Conservation (phyloP, 108 stramenopile genomes). For the Fragilaria crotonensis region DNA sequence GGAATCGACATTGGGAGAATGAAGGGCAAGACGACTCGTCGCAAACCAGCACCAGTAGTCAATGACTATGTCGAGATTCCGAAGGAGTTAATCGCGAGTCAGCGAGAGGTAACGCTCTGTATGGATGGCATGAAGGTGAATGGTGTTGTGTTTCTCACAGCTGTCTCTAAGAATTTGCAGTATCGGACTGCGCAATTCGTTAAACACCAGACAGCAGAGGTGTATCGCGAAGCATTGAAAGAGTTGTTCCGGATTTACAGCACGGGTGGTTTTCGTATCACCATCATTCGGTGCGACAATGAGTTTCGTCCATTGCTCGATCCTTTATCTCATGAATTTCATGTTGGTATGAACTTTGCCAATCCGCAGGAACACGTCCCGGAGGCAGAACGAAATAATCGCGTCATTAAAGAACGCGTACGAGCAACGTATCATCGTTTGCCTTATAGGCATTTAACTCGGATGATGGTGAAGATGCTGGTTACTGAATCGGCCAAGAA, state of each 20-base stretch:
- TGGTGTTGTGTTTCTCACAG: constrained; percentile 20
- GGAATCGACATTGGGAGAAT: constrained; percentile 15
- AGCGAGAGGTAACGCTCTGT: constrained; percentile 15
- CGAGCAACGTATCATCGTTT: constrained; percentile 1
- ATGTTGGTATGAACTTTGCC: constrained; percentile 10
- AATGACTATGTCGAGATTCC: constrained; percentile 13
- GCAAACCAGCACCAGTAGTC: constrained; percentile 5
- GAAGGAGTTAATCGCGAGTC: not conserved
- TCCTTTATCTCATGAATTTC: not conserved
- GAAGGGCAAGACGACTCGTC: constrained; percentile 14
- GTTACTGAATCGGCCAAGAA: constrained; percentile 9
- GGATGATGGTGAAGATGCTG: constrained; percentile 7
- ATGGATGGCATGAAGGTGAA: constrained; percentile 33
- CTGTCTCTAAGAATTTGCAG: constrained; percentile 17
- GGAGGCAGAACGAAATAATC: constrained; percentile 7
- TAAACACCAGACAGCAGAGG: constrained; percentile 6
- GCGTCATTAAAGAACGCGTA: no score
- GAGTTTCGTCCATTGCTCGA: constrained; percentile 7
- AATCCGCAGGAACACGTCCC: constrained; percentile 16
- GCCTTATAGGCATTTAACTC: not conserved
- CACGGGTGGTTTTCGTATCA: constrained; percentile 9
- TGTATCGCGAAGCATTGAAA: not conserved
- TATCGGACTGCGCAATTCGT: constrained; percentile 23
- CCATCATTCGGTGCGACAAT: constrained; percentile 5
- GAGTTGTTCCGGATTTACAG: not conserved